phyloP scores from a whole-genome alignment of 2,329 filamentous ascomycete genomes.

The Cryphonectria naterciae region DNA sequence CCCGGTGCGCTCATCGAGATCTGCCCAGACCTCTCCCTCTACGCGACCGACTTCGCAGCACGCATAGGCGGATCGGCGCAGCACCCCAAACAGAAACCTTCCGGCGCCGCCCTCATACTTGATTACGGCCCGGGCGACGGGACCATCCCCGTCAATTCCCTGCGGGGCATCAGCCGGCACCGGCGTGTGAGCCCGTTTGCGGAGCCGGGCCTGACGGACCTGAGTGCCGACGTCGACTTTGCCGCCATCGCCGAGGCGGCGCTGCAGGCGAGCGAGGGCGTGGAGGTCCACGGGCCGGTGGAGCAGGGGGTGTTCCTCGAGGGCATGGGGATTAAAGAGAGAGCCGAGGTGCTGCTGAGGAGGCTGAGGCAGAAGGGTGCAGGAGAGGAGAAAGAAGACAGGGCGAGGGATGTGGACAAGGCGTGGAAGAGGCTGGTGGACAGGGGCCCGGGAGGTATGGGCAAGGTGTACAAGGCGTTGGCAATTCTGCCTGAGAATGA shows the following conservation, averaged over 20 bases:
- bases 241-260: slow-evolving; percentile 82
- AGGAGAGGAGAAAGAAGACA: slow-evolving; percentile 42
- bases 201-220: slow-evolving; percentile 79
- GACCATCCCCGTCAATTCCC: slow-evolving; percentile 82
- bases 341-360: slow-evolving; percentile 69
- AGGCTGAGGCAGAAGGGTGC: slow-evolving; percentile 35
- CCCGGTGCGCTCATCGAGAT: slow-evolving; percentile 81
- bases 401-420: slow-evolving; percentile 65
- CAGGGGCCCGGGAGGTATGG: slow-evolving; percentile 83
- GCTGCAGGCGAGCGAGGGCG: slow-evolving; percentile 71
- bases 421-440: slow-evolving; percentile 87
- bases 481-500: slow-evolving; percentile 84
- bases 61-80: slow-evolving; percentile 74
- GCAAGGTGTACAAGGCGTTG: slow-evolving; percentile 90
- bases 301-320: slow-evolving; percentile 81
- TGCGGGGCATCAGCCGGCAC: slow-evolving; percentile 86
- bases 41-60: slow-evolving; percentile 78
- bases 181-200: slow-evolving; percentile 77
- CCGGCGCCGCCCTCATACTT: slow-evolving; percentile 89
- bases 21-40: slow-evolving; percentile 83
- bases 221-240: slow-evolving; percentile 95
- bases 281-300: slow-evolving; percentile 92
- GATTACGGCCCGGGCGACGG: slow-evolving; percentile 82
- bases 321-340: slow-evolving; percentile 80
- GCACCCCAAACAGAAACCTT: slow-evolving; percentile 63